Conservation (phyloP, 176 grass and related monocot genomes). For the Leersia perrieri region DNA sequence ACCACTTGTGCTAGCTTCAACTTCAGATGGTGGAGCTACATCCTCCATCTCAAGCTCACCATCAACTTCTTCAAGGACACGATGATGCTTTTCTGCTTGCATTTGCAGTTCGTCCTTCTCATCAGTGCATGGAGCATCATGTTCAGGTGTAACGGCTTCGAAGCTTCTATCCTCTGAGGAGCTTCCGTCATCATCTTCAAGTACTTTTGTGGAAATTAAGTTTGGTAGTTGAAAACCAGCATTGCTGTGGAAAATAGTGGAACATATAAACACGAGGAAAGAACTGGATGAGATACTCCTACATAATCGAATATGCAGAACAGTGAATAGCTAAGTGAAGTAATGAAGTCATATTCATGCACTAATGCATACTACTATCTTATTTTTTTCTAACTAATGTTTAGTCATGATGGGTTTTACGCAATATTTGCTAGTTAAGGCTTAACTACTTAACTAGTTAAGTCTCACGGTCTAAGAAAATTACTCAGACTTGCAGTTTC, state of each 20-base stretch:
- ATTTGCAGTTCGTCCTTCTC: constrained; percentile 53
- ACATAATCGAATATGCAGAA: neutral
- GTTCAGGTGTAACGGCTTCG: constrained; percentile 96
- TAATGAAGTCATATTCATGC: neutral
- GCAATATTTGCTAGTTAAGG: constrained; percentile 22
- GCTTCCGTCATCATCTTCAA: constrained; percentile 74
- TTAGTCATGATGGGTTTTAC: neutral
- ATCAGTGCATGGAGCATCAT: constrained; percentile 39
- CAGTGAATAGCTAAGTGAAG: constrained; percentile 2
- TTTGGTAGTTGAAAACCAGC: constrained; percentile 86
- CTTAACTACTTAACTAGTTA: too few relatives aligned
- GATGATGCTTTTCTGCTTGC: constrained; percentile 61
- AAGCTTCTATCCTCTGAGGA: constrained; percentile 82
- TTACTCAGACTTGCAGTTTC: constrained; percentile 8
- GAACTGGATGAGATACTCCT: neutral
- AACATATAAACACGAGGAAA: constrained; percentile 19
- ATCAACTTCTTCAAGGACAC: constrained; percentile 86
- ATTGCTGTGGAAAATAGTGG: constrained; percentile 62
- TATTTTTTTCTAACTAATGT: constrained; percentile 8
- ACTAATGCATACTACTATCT: constrained; percentile 17
- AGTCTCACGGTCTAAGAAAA: neutral
- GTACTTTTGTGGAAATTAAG: constrained; percentile 69
- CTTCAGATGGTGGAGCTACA: constrained; percentile 64
- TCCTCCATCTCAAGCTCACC: constrained; percentile 99
- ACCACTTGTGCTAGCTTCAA: constrained; percentile 25